phyloP scores from a whole-genome alignment of 305 asterid genomes.

The Salvia sclarea region DNA sequence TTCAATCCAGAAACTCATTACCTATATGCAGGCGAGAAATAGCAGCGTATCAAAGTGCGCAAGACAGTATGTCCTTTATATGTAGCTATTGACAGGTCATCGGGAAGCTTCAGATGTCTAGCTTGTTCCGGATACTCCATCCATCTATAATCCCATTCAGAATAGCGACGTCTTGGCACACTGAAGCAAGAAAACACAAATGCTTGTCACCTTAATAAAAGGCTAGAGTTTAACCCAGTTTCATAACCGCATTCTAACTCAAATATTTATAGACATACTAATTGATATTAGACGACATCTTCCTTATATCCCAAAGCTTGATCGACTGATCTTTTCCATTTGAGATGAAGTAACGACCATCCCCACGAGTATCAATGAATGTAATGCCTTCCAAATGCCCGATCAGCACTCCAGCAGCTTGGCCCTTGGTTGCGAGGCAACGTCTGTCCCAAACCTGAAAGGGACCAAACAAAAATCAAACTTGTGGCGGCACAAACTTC shows the following conservation, averaged over 20 bases:
- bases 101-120: constrained; percentile 46
- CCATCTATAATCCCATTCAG: constrained; percentile 91
- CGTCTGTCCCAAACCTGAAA: constrained; percentile 97
- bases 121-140: constrained; percentile 68
- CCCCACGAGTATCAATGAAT: constrained; percentile 87
- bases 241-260: not conserved
- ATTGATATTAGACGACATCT: constrained; percentile 82
- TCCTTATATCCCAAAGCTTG: constrained; percentile 96
- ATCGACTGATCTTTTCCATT: constrained; percentile 94
- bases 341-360: constrained; percentile 92
- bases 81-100: constrained; percentile 79
- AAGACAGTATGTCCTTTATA: constrained; percentile 84
- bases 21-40: constrained; percentile 91
- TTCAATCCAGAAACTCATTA: constrained; percentile 30
- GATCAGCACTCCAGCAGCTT: constrained; percentile 81
- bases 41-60: constrained; percentile 89
- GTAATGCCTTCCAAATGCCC: constrained; percentile 97
- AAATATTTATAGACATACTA: constrained; percentile 60
- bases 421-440: constrained; percentile 58
- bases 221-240: not conserved
- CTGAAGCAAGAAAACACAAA: constrained; percentile 46
- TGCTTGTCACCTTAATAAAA: not conserved
- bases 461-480: not conserved
- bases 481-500: not conserved
- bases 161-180: constrained; percentile 46